phyloP scores from a whole-genome alignment of 768 basidiomycete species.

The Neoboletus magnificus region DNA sequence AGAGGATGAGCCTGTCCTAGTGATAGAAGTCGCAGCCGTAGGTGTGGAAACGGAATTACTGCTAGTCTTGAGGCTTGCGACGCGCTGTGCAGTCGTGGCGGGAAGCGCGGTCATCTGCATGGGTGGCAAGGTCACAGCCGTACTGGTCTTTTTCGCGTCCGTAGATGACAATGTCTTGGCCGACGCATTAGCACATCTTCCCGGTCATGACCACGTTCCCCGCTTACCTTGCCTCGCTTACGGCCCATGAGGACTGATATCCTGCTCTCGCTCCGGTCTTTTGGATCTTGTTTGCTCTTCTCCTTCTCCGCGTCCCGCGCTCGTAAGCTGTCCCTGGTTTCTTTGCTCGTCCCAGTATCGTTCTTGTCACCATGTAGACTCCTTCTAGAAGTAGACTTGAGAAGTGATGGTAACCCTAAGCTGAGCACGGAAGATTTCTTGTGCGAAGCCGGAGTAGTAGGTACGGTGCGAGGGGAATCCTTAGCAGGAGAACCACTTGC shows the following conservation, averaged over 20 bases:
- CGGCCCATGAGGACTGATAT: slow-evolving; percentile 86
- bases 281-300: slow-evolving; percentile 67
- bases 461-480: slow-evolving; percentile 50
- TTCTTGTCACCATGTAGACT: slow-evolving; percentile 65
- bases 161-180: slow-evolving; percentile 77
- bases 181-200: slow-evolving; percentile 10
- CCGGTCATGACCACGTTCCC: background rate
- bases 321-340: slow-evolving; percentile 52
- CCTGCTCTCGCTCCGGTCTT: slow-evolving; percentile 86
- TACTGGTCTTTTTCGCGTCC: slow-evolving; percentile 72
- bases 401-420: slow-evolving; percentile 72
- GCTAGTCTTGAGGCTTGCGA: slow-evolving; percentile 72
- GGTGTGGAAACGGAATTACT: slow-evolving; percentile 44
- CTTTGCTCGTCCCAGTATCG: slow-evolving; percentile 38
- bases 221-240: slow-evolving; percentile 83
- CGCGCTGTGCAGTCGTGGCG: slow-evolving; percentile 75
- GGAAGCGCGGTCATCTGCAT: slow-evolving; percentile 88
- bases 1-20: slow-evolving; percentile 47
- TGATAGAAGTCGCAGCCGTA: slow-evolving; percentile 38
- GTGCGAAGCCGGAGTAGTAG: slow-evolving; percentile 57
- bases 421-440: slow-evolving; percentile 85
- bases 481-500: slow-evolving; percentile 50
- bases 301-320: slow-evolving; percentile 46
- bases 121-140: slow-evolving; percentile 75
- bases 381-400: slow-evolving; percentile 82